These are phyloP conservation scores for Lasiodiplodia sp. DNA, from an alignment of 2,329 filamentous ascomycete species.

Conservation along the genomic window DNA sequence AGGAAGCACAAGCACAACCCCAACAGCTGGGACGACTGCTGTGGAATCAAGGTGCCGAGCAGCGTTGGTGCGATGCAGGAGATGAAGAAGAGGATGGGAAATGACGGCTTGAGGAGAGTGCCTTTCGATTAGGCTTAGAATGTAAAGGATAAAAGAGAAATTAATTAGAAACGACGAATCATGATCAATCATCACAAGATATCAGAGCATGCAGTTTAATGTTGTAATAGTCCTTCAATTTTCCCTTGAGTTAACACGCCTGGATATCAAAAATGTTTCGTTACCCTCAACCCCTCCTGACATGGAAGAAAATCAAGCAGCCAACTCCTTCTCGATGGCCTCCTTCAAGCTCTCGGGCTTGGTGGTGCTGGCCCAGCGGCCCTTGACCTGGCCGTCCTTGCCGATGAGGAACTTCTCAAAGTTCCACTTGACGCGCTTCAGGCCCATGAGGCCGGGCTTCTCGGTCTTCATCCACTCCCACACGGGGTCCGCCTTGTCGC, in stretches of 20 bases:
- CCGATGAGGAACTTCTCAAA: slow-evolving; percentile 98
- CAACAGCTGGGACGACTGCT: slow-evolving; percentile 89
- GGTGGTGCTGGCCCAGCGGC: slow-evolving; percentile 84
- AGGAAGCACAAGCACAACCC: slow-evolving; percentile 74
- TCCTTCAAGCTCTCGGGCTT: slow-evolving; percentile 84
- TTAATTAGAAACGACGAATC: background rate
- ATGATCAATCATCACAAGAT: background rate
- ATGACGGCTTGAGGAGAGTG: slow-evolving; percentile 72
- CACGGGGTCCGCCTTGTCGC: slow-evolving; percentile 77
- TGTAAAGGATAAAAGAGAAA: background rate
- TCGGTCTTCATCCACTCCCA: slow-evolving; percentile 76
- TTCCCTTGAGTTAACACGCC: background rate
- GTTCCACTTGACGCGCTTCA: slow-evolving; percentile 98
- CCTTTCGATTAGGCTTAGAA: slow-evolving; percentile 72
- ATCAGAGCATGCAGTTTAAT: background rate
- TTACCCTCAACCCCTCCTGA: background rate
- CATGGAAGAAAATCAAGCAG: background rate
- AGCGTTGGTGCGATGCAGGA: slow-evolving; percentile 90
- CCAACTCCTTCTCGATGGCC: slow-evolving; percentile 76
- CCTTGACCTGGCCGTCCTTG: slow-evolving; percentile 83
- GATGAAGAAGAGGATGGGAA: slow-evolving; percentile 76
- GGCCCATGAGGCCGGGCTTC: slow-evolving; percentile 82
- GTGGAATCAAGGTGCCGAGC: slow-evolving; percentile 96
- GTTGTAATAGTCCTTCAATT: background rate
- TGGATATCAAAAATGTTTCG: slow-evolving; percentile 19